phyloP scores from a whole-genome alignment of 2,329 filamentous ascomycete genomes.

The Leptographium radiaticola region DNA sequence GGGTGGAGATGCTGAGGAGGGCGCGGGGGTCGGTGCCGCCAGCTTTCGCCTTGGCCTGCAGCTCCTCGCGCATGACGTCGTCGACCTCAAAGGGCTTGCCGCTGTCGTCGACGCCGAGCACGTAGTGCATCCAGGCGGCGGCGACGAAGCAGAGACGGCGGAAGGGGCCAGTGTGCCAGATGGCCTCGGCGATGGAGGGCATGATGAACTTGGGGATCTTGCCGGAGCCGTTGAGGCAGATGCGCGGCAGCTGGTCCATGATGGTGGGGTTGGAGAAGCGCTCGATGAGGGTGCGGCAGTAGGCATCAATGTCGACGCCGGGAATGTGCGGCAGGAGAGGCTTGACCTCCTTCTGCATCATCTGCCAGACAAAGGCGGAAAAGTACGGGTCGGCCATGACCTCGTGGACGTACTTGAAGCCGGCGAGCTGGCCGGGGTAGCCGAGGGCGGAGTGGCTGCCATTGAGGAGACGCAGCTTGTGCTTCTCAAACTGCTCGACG shows the following conservation, averaged over 20 bases:
- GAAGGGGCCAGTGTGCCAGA: conserved; percentile 30
- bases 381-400: conserved; percentile 35
- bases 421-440: conserved; percentile 36
- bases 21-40: conserved; percentile 27
- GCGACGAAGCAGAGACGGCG: conserved; percentile 34
- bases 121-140: conserved; percentile 37
- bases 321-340: conserved; percentile 35
- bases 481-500: conserved; percentile 41
- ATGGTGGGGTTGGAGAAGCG: conserved; percentile 44
- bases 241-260: conserved; percentile 38
- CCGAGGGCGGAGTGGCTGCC: conserved; percentile 38
- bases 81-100: conserved; percentile 28
- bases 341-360: conserved; percentile 43
- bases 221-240: conserved; percentile 37
- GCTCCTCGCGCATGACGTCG: conserved; percentile 34
- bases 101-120: conserved; percentile 35
- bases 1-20: conserved; percentile 30
- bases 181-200: conserved; percentile 31
- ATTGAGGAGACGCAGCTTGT: conserved; percentile 42
- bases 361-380: conserved; percentile 34
- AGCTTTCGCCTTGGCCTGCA: conserved; percentile 29
- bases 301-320: conserved; percentile 36
- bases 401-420: conserved; percentile 41
- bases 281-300: conserved; percentile 38
- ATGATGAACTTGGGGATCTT: conserved; percentile 41